Evolutionary conservation across 2,329 filamentous ascomycete genomes (phyloP), one percentile per base, ranked within the genome.

Genomic region (Alternaria brassicicola): DNA sequence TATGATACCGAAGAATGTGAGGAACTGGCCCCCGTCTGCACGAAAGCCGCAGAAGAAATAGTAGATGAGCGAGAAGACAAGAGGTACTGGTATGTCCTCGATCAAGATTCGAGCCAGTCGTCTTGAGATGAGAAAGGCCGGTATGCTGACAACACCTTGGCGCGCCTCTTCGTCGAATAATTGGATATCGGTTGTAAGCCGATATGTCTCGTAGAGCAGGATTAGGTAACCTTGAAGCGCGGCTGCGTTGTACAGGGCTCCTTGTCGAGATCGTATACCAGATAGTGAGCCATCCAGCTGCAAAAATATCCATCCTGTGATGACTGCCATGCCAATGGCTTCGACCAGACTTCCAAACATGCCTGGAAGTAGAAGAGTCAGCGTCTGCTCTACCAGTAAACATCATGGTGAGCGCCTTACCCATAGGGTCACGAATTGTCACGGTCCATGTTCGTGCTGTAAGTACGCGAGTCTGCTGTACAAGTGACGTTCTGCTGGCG

Each of bases 11-110:
- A 93, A 89, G 78, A 92, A 93, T 1, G 84, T 87, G 57, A 93
- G 88, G 74, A 92, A 93, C 52, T 89, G 85, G 1, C 69, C 76
- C 0, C 83, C 85, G 8, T 88, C 83, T 3, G 83, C 80, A 45
- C 90, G 85, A 65, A 92, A 91, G 0, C 89, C 89, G 6, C 87
- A 85, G 88, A 93, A 92, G 73, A 91, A 93, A 74, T 93, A 93
- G 69, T 88, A 88, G 7, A 93, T 88, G 2, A 87, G 77, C 6
- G 87, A 87, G 69, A 89, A 93, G 3, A 92, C 72, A 15, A 92
- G 82, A 0, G 90, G 90, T 1, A 92, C 89, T 0, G 89, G 88
- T 0, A 93, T 69, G 68, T 93, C 90, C 70, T 93, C 90, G 0
- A 89, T 86, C 2, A 88, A 81, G 21, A 92, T 77, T 6, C 89